Evolutionary conservation across 1,284 basidiomycete species (phyloP), one percentile per base, ranked within the genome.

Genomic region (Malassezia sympodialis): DNA sequence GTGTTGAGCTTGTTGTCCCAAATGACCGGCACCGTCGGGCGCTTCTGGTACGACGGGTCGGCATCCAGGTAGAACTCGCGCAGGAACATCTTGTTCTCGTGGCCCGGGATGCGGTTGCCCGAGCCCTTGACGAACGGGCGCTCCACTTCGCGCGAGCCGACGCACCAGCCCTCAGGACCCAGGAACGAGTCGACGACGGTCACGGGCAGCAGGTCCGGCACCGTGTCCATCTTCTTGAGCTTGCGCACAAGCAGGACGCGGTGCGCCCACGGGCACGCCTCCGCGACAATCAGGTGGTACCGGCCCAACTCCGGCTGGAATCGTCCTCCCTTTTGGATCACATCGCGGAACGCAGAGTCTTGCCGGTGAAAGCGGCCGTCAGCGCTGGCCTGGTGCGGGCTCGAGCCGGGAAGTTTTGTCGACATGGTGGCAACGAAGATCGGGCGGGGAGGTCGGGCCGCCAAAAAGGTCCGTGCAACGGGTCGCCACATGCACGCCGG

Each of bases 1-100:
- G 87, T 89, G 54, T 85, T 77, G 35, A 76, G 78, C 76, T 94
- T 87, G 79, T 85, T 93, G 79, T 96, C 94, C 88, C 90, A 98
- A 1, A 96, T 78, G 45, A 91, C 78, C n/a, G 93, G 91, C 23
- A 76, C 75, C 3, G 75, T 76, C 55, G 63, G 68, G 28, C 72
- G 63, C 37, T 62, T 63, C 31, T 44, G 31, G 57, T 75, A 76
- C 6, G 67, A 70, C 1, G 84, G 83, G 59, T 89, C 79, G 0
- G 83, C 87, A 56, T 81, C 83, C 60, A 86, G 77, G 77, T 96
- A 98, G 40, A 96, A 78, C 54, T 96, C 90, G 60, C 83, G 84
- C 67, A 96, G 74, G 73, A 93, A 84, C 55, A 82, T 74, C 7
- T 83, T 79, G 37, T 62, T 35, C 53, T 70, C 66, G 21, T 69